Evolutionary conservation across 495 filamentous ascomycete species (phyloP).

Genomic region (Penicillium ochrochloron): DNA sequence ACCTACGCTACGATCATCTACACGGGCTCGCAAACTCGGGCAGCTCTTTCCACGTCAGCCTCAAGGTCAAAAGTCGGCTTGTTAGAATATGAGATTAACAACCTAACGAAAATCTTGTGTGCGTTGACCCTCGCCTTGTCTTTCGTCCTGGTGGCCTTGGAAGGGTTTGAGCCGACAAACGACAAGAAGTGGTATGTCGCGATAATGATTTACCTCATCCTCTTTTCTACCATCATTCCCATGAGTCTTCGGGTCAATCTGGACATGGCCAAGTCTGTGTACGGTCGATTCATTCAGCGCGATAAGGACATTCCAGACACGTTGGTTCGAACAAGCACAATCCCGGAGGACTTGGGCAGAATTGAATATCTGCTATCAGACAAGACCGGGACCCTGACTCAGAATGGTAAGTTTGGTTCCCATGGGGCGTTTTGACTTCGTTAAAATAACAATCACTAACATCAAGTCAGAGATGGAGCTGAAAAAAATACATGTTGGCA

Average conservation of each 20-base stretch:
- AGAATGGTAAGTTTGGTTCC: constrained; percentile 64
- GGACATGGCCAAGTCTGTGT: constrained; percentile 95
- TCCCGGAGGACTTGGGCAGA: constrained; percentile 92
- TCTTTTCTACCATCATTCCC: constrained; percentile 99
- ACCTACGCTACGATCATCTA: constrained; percentile 90
- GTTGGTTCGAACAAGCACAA: constrained; percentile 94
- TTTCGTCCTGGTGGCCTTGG: constrained; percentile 84
- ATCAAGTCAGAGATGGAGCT: constrained; percentile 81
- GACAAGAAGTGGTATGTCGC: constrained; percentile 84
- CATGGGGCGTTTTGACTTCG: not conserved
- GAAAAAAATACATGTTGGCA: constrained; percentile 97
- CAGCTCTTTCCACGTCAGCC: constrained; percentile 88
- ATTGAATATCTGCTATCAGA: constrained; percentile 97
- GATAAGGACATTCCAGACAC: constrained; percentile 89
- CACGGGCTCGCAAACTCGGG: constrained; percentile 92
- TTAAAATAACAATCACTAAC: constrained; percentile 15
- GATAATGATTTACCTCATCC: constrained; percentile 91
- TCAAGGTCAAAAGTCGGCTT: constrained; percentile 92
- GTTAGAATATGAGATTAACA: constrained; percentile 95
- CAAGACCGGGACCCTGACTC: constrained; percentile 96
- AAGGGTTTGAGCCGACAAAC: constrained; percentile 73
- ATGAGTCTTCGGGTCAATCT: constrained; percentile 96
- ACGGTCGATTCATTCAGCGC: constrained; percentile 92
- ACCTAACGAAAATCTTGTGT: constrained; percentile 96
- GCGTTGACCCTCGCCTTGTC: constrained; percentile 83